Base-by-base conservation (phyloP, 2,329 filamentous ascomycete species). In the Neocucurbitaria cava region DNA sequence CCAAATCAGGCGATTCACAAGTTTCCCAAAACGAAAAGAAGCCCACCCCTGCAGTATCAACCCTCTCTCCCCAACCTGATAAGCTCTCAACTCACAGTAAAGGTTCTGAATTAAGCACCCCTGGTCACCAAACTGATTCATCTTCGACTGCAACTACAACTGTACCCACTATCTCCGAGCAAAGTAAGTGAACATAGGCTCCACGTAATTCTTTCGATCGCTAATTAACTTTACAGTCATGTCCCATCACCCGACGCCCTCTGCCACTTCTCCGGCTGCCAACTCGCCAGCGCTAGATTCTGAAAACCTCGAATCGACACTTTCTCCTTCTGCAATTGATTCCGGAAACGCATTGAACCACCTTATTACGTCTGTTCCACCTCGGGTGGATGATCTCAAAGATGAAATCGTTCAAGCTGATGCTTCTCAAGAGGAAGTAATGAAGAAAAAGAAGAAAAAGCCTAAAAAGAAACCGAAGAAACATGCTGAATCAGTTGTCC, bases 381-480 rank as follows among this genome's bases (percentile, higher is more conserved):
- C 13, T 17, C 31, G 23, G 18, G 6, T 7, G 10, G 17, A 13
- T 10, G 9, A 15, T 45, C 9, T 20, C 11, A 20, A 46, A 23
- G 45, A 26, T 20, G 17, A 30, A 31, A 36, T n/a, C 28, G n/a
- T 23, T 20, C 21, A 44, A 5, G 8, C 24, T 20, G 24, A 49
- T 15, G 20, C 39, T 28, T 17, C 35, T 8, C 31, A 38, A 30
- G 30, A 35, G 7, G 50, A 43, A 9, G 31, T 54, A n/a, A 35
- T 50, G 8, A 58, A 58, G 36, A 52, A 54, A 39, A 64, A 61
- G 48, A 68, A 70, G 55, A 64, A 66, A 42, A 68, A 62, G 13
- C 66, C 61, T 39, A 66, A 65, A 33, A 74, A 72, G 63, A 82
- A 81, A 74, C 13, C 31, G 13, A 47, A 47, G 77, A 64, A 59